These are phyloP conservation scores for Globisporangium parvum DNA, from an alignment of 352 stramenopile genomes.

Conservation along the genomic window DNA sequence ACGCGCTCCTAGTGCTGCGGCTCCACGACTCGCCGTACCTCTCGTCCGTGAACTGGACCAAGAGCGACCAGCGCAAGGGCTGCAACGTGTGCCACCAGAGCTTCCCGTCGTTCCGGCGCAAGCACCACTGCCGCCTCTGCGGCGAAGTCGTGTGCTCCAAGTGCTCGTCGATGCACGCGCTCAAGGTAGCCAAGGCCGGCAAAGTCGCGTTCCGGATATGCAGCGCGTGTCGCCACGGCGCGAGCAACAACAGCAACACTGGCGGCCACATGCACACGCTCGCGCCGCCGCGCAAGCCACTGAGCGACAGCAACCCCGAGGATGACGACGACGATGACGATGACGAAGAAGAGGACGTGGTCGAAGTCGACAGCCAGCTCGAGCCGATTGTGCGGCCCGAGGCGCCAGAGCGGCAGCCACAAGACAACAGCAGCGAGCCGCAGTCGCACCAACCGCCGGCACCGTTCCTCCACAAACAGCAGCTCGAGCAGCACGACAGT, in stretches of 20 bases:
- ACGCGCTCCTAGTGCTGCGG: slow-evolving; percentile 52
- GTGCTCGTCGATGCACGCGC: slow-evolving; percentile 57
- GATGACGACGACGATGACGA: no score
- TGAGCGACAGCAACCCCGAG: no score
- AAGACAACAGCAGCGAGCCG: background rate
- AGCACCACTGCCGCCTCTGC: slow-evolving; percentile 73
- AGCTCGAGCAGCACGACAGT: slow-evolving; percentile 29
- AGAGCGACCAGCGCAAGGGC: slow-evolving; percentile 37
- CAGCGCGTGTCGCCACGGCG: slow-evolving; percentile 33
- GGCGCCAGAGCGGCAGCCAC: background rate
- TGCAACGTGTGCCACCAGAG: slow-evolving; percentile 52
- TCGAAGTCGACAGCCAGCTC: slow-evolving; percentile 7
- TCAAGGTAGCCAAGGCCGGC: slow-evolving; percentile 47
- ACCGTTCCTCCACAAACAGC: slow-evolving; percentile 13
- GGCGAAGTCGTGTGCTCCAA: slow-evolving; percentile 68
- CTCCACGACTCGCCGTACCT: slow-evolving; percentile 53
- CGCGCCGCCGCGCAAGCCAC: slow-evolving; percentile 1
- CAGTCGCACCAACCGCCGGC: background rate
- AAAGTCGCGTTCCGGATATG: slow-evolving; percentile 61
- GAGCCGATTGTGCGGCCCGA: background rate
- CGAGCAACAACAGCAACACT: slow-evolving; percentile 21
- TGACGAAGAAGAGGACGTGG: slow-evolving; percentile 8
- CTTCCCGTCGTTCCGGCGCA: slow-evolving; percentile 49
- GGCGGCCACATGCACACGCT: background rate
- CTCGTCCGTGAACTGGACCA: slow-evolving; percentile 50